Evolutionary conservation across 805 yeast genomes (phyloP), one percentile per base, ranked within the genome.

Genomic region (Suhomyces faveliae): DNA sequence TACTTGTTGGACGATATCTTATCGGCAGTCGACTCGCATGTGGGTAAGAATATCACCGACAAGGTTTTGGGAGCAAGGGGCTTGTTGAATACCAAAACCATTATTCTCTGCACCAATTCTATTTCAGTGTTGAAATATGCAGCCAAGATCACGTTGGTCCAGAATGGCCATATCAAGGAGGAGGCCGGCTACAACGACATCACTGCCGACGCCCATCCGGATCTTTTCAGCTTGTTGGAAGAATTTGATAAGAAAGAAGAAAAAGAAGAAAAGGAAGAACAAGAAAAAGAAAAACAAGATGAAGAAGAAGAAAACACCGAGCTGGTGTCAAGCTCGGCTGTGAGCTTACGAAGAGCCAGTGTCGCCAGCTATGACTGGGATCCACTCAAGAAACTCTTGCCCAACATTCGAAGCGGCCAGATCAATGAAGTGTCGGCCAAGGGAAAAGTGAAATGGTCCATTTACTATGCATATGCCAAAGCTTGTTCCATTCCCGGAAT

Each of bases 351-450:
- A n/a, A 40, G 53, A 17, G 57, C 57, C 5, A 81, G 87, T 52
- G 57, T 80, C 30, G 88, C 86, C 3, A 76, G 89, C 3, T 79
- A 84, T 58, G 73, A 68, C 33, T 73, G 76, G 53, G 66, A 66
- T 33, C 70, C 70, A 0, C 52, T 67, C 29, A 55, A 61, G 21
- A 66, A 72, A 25, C 61, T 69, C 6, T 46, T 62, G 25, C 63
- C 64, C 5, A 58, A 55, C 39, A 50, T 60, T n/a, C 53, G 61
- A 35, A 75, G 81, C 2, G 74, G 77, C 12, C 80, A 76, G 60
- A 23, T 44, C 13, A 53, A 49, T 37, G 57, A 53, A 27, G 44
- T 54, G 47, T 30, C 45, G 30, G 35, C 46, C 41, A 53, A 56
- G 35, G 66, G 66, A 10, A 52, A 53, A 21, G 63, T 62, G 21